These are phyloP conservation scores for Naganishia onofrii DNA, from an alignment of 768 basidiomycete genomes.

Conservation along the genomic window DNA sequence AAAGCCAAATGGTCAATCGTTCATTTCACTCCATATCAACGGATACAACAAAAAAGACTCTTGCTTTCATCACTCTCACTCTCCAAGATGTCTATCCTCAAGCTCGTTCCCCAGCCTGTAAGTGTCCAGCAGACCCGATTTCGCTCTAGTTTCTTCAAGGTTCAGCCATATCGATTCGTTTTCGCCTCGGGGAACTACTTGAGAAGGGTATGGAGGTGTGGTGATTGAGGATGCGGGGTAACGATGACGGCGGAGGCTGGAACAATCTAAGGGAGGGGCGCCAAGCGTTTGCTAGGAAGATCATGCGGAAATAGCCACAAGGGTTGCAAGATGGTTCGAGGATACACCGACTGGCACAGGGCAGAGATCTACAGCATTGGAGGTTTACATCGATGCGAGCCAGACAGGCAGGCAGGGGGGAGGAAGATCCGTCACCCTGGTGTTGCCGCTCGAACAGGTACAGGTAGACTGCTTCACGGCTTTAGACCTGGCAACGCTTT, in stretches of 20 bases:
- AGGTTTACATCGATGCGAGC: neutral
- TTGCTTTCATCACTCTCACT: neutral
- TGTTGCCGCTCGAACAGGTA: neutral
- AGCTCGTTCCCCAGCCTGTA: slow-evolving; percentile 21
- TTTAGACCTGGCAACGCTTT: no score
- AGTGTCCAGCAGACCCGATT: neutral
- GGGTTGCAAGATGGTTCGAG: neutral
- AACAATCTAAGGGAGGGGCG: neutral
- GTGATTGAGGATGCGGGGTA: neutral
- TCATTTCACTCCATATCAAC: no score
- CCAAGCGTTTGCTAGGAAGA: neutral
- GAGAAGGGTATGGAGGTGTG: neutral
- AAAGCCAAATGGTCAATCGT: no score
- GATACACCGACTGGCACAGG: neutral
- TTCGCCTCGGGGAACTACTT: neutral
- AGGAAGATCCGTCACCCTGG: neutral
- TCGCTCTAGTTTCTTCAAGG: neutral
- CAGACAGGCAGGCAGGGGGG: neutral
- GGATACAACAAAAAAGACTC: neutral
- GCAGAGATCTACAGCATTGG: neutral
- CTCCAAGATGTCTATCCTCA: slow-evolving; percentile 15
- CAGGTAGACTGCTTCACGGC: no score
- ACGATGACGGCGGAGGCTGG: no score
- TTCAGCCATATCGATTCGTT: neutral
- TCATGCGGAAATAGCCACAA: neutral